These are phyloP conservation scores for Polygonum aviculare DNA, from an alignment of 148 eudicot species.

Conservation along the genomic window DNA sequence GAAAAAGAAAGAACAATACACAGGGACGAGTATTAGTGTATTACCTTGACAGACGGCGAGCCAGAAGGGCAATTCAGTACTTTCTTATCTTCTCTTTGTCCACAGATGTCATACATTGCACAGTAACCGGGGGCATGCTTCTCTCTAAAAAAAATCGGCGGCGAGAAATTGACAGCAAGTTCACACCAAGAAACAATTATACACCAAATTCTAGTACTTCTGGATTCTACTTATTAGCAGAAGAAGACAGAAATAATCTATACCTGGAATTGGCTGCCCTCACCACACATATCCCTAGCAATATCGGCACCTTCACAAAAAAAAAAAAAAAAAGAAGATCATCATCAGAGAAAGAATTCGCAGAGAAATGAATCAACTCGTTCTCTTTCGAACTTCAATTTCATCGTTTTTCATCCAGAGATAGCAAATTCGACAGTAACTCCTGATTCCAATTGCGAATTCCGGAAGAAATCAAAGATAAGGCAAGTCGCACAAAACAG, in stretches of 20 bases:
- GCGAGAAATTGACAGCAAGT: neutral
- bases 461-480: neutral
- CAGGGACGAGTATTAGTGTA: constrained; percentile 22
- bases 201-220: neutral
- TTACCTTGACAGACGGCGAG: constrained; percentile 75
- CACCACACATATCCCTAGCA: constrained; percentile 11
- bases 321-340: neutral
- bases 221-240: neutral
- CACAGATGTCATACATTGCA: constrained; percentile 92
- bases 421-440: neutral
- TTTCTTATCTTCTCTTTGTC: constrained; percentile 63
- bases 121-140: constrained; percentile 57
- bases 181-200: neutral
- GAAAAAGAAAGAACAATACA: neutral
- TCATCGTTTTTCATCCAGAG: neutral
- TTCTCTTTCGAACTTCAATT: constrained; percentile 1
- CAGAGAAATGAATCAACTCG: neutral
- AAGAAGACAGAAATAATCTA: neutral
- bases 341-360: neutral
- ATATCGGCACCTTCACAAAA: constrained; percentile 1
- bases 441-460: neutral
- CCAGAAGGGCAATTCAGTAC: constrained; percentile 76
- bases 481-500: neutral
- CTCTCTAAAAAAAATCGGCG: constrained; percentile 25
- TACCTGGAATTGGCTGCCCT: constrained; percentile 7